Evolutionary conservation across 306 rosid genomes (phyloP).

Genomic region (Inga leiocalycina): DNA sequence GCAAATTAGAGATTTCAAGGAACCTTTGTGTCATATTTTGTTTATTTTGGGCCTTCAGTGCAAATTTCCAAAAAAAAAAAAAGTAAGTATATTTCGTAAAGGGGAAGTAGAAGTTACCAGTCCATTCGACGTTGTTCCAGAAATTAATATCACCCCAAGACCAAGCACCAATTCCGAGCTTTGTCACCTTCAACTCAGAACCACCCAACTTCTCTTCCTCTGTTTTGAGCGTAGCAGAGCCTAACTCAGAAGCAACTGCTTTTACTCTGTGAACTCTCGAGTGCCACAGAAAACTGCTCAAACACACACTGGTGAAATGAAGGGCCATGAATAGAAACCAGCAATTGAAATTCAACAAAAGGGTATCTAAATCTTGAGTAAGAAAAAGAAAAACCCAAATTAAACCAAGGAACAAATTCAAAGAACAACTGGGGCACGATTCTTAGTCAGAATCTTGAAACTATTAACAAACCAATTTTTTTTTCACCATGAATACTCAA

Average conservation of each 20-base stretch:
- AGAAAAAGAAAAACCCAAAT: background rate
- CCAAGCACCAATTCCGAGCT: slow-evolving; percentile 74
- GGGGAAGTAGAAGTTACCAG: slow-evolving; percentile 35
- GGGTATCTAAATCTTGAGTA: background rate
- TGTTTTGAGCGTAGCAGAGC: slow-evolving; percentile 37
- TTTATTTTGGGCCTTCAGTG: too few relatives aligned
- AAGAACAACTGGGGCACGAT: background rate
- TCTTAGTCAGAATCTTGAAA: background rate
- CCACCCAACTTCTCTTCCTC: slow-evolving; percentile 58
- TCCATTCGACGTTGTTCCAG: slow-evolving; percentile 68
- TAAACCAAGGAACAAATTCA: background rate
- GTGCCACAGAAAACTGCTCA: slow-evolving; percentile 33
- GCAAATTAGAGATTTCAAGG: too few relatives aligned
- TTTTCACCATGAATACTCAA: too few relatives aligned
- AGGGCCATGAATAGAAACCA: slow-evolving; percentile 53
- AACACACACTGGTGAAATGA: slow-evolving; percentile 65
- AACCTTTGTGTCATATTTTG: too few relatives aligned
- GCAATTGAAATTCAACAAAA: slow-evolving; percentile 17
- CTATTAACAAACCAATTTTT: too few relatives aligned
- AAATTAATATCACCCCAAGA: slow-evolving; percentile 75
- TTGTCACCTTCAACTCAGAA: slow-evolving; percentile 59
- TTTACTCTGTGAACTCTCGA: slow-evolving; percentile 42
- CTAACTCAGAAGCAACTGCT: slow-evolving; percentile 52
- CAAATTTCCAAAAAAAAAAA: too few relatives aligned
- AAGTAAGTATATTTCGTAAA: background rate